Percentiles rank a stretch among this genome's conserved stretches.
phyloP scores from a whole-genome alignment of 352 stramenopile genomes.

The Globisporangium cederbergense region DNA sequence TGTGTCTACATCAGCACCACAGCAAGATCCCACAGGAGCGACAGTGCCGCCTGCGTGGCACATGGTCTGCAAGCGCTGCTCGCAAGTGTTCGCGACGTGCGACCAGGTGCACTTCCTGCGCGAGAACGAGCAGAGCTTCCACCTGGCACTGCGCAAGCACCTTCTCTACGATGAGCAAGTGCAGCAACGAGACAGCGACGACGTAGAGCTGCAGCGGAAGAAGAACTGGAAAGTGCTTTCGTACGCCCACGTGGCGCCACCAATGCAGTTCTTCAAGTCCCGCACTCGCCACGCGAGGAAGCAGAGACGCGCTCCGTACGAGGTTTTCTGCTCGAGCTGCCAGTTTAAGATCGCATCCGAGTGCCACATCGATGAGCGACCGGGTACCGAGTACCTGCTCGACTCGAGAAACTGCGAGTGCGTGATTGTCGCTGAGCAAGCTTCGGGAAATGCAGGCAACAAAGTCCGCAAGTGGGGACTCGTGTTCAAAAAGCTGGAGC shows the following conservation, averaged over 20 bases:
- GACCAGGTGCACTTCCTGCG: constrained; percentile 17
- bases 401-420: constrained; percentile 45
- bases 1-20: neutral
- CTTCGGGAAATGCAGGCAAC: neutral
- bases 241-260: constrained; percentile 23
- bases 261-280: constrained; percentile 45
- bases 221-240: constrained; percentile 31
- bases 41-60: constrained; percentile 6
- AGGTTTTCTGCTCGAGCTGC: constrained; percentile 47
- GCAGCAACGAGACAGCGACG: neutral
- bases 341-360: constrained; percentile 47
- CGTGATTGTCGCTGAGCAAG: constrained; percentile 20
- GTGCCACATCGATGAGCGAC: constrained; percentile 38
- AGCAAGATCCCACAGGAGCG: neutral
- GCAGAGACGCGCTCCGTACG: constrained; percentile 39
- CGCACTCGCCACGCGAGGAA: constrained; percentile 38
- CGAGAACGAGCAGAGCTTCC: constrained; percentile 17
- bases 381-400: constrained; percentile 45
- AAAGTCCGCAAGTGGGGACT: constrained; percentile 33
- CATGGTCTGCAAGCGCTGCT: constrained; percentile 17
- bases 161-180: constrained; percentile 14
- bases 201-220: constrained; percentile 5
- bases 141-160: constrained; percentile 17
- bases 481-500: constrained; percentile 30
- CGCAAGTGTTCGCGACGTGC: constrained; percentile 4